Evolutionary conservation across 1,284 basidiomycete species (phyloP).

Genomic region (Baeospora myosura): DNA sequence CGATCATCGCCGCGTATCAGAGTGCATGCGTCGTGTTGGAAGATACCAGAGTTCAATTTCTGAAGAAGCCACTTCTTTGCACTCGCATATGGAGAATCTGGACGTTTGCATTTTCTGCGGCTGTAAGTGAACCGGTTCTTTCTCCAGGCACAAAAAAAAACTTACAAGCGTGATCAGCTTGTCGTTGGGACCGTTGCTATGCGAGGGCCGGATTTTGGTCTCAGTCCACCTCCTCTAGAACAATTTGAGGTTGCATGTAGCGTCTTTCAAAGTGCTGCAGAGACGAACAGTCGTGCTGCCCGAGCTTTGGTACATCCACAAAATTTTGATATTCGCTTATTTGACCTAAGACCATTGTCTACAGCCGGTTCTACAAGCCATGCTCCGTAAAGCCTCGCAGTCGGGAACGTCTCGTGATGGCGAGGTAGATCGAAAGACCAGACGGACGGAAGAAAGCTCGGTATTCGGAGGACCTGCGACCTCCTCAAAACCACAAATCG

Average conservation of each 20-base stretch:
- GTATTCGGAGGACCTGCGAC: constrained; percentile 28
- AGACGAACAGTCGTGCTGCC: constrained; percentile 38
- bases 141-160: constrained; percentile 21
- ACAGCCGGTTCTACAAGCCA: constrained; percentile 32
- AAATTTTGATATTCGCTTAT: background rate
- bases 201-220: constrained; percentile 27
- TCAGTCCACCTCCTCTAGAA: constrained; percentile 33
- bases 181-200: constrained; percentile 39
- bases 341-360: constrained; percentile 30
- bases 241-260: constrained; percentile 34
- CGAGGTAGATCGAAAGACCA: constrained; percentile 8
- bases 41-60: constrained; percentile 30
- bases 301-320: constrained; percentile 30
- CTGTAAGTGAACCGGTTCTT: constrained; percentile 30
- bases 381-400: constrained; percentile 30
- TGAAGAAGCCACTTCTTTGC: constrained; percentile 31
- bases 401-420: constrained; percentile 25
- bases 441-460: constrained; percentile 30
- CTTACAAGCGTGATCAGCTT: constrained; percentile 22
- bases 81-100: constrained; percentile 43
- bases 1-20: constrained; percentile 36
- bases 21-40: constrained; percentile 34
- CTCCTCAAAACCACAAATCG: background rate
- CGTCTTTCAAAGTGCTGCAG: constrained; percentile 33
- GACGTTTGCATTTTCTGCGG: constrained; percentile 39